Conservation (phyloP, 495 filamentous ascomycete genomes). For the Neurospora intermedia region DNA sequence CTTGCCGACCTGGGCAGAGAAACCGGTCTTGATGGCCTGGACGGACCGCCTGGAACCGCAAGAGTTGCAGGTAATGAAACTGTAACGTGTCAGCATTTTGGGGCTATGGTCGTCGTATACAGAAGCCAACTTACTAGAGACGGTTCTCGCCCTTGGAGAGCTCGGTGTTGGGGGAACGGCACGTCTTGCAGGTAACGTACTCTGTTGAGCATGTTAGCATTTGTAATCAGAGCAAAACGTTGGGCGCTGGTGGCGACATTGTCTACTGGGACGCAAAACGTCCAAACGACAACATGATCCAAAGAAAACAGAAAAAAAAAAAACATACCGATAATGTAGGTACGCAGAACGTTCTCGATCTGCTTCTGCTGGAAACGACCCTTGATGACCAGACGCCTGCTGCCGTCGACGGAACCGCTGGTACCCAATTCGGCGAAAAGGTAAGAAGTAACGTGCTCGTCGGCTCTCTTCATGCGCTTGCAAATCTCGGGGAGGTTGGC, state of each 20-base stretch:
- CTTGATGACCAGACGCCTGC: constrained; percentile 90
- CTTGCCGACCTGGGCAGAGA: constrained; percentile 96
- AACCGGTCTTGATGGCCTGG: constrained; percentile 98
- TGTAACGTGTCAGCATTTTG: constrained; percentile 5
- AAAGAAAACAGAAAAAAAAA: too few species aligned
- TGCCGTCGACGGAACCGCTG: constrained; percentile 86
- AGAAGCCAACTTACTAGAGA: constrained; percentile 34
- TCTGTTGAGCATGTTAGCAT: constrained; percentile 41
- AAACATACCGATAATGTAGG: constrained; percentile 69
- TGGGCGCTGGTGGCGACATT: neutral
- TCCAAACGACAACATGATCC: neutral
- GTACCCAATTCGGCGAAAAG: constrained; percentile 97
- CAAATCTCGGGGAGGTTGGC: constrained; percentile 65
- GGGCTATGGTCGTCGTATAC: constrained; percentile 58
- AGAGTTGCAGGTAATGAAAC: constrained; percentile 46
- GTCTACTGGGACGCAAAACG: neutral
- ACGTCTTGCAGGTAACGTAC: constrained; percentile 98
- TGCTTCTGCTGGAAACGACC: constrained; percentile 98
- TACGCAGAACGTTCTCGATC: constrained; percentile 86
- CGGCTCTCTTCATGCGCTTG: constrained; percentile 86
- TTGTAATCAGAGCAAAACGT: neutral
- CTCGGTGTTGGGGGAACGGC: constrained; percentile 86
- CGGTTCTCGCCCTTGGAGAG: constrained; percentile 98
- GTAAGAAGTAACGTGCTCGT: constrained; percentile 95
- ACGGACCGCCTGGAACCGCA: constrained; percentile 86